A percentile compares a stretch with the other conserved stretches of the same genome.
Conservation (phyloP, 768 basidiomycete species). For the Amanita muscaria region DNA sequence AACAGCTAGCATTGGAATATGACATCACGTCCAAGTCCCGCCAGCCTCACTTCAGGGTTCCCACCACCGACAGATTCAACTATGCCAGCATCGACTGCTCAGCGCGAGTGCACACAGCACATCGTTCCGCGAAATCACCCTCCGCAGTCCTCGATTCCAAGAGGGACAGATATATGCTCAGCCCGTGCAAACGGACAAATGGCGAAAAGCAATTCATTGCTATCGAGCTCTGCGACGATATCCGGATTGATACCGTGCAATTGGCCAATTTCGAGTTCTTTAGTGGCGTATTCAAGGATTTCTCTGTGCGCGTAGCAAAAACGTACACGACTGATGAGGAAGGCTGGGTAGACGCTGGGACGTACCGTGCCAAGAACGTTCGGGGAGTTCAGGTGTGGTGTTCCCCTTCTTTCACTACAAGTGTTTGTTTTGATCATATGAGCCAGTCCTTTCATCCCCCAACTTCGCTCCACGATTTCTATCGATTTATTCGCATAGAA, state of each 20-base stretch:
- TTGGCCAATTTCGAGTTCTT: constrained; percentile 98
- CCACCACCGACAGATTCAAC: constrained; percentile 84
- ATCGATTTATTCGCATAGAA: constrained; percentile 89
- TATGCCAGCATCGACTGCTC: constrained; percentile 92
- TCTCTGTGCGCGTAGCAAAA: constrained; percentile 80
- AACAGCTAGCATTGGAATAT: constrained; percentile 13
- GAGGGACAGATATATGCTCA: constrained; percentile 94
- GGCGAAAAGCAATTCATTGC: constrained; percentile 70
- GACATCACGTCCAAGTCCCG: constrained; percentile 14
- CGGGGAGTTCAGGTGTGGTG: constrained; percentile 77
- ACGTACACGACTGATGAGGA: constrained; percentile 55
- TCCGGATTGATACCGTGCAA: constrained; percentile 92
- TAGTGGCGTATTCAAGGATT: constrained; percentile 90
- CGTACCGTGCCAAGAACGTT: constrained; percentile 79
- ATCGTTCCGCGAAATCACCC: constrained; percentile 73
- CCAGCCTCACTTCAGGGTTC: constrained; percentile 58
- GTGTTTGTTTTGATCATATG: not conserved
- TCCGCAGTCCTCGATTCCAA: constrained; percentile 81
- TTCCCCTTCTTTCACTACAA: constrained; percentile 7
- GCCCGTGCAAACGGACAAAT: constrained; percentile 63
- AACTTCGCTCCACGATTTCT: constrained; percentile 70
- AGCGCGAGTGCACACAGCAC: constrained; percentile 81
- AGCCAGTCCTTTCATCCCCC: constrained; percentile 71
- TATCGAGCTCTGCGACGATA: constrained; percentile 96
- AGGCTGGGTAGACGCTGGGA: constrained; percentile 68